A percentile compares a stretch with the other conserved stretches of the same genome.
These are phyloP conservation scores for Oryza punctata DNA, from an alignment of 176 grass and related monocot species.

Conservation along the genomic window DNA sequence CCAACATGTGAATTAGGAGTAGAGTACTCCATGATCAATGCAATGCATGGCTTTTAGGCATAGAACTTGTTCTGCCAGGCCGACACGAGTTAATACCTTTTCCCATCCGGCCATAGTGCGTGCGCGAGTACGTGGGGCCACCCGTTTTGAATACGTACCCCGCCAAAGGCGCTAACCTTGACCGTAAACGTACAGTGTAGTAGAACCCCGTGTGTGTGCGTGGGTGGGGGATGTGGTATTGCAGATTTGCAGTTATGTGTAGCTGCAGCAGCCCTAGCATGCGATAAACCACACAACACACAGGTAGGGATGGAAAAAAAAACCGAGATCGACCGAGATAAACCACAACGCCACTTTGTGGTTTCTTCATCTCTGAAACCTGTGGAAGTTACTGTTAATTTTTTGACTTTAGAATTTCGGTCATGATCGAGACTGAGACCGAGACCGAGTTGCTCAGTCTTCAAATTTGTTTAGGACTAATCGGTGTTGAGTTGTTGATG, in stretches of 20 bases:
- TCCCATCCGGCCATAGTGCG: slow-evolving; percentile 21
- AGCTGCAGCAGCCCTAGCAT: background rate
- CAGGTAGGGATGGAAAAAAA: too few species aligned
- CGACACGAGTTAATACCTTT: slow-evolving; percentile 50
- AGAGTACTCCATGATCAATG: background rate
- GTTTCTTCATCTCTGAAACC: too few species aligned
- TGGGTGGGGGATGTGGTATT: background rate
- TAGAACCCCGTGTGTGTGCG: background rate
- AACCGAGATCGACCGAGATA: too few species aligned
- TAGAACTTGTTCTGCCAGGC: slow-evolving; percentile 16
- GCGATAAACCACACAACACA: background rate
- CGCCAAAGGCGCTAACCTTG: background rate
- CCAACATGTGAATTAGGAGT: background rate
- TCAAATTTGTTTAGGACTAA: too few species aligned
- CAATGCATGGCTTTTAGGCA: background rate
- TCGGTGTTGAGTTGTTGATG: too few species aligned
- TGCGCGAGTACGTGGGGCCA: slow-evolving; percentile 7
- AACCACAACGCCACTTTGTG: too few species aligned
- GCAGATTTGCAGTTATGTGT: background rate
- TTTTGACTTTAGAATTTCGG: too few species aligned
- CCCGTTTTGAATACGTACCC: slow-evolving; percentile 47
- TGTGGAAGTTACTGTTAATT: too few species aligned
- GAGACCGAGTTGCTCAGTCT: too few species aligned
- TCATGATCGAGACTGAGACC: too few species aligned
- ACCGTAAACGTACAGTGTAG: background rate